Base-by-base conservation (phyloP, 331 rosid genomes). In the Quercus tomentella region DNA sequence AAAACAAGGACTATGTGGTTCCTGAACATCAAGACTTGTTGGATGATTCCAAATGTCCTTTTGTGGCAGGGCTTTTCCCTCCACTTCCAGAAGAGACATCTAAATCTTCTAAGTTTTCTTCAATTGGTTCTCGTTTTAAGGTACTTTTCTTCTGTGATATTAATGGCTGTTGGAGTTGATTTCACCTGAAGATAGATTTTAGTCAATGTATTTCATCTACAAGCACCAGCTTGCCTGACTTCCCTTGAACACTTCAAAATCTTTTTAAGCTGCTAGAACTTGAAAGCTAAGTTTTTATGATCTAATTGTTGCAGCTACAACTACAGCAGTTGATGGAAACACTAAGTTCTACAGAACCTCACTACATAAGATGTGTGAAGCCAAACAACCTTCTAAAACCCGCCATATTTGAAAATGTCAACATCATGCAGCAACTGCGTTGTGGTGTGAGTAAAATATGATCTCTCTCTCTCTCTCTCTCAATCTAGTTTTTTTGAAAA, bases 51-150 rank as follows among this genome's bases (percentile, higher is more conserved):
- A 93, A 90, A 80, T 96, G 99, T 83, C 1, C 93, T 72, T 96
- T 96, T 82, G 99, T 96, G 52, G 93, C 97, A 56, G 98, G 97
- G 62, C 99, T 96, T 90, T 96, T 96, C 86, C 98, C 99, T 78
- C 97, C 88, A 62, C 93, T 92, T 72, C 93, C 91, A 77, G 99
- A 93, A 73, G 98, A 96, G 87, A 76, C 93, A 55, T 74, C 98
- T 62, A 96, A 96, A 84, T 96, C 99, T 84, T 88, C 99, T 8
- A 96, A 96, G 81, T 96, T 96, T 86, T 92, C 99, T 83, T 96
- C 99, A n/a, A 96, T 96, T 66, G 98, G 98, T 73, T 89, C 97
- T 85, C 98, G 99, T 56, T 96, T 96, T 86, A 96, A 96, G 99
- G 99, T 91, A 81, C 62, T 63, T 73, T 23, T 4, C 56, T 82